These are phyloP conservation scores for Paramecium tetraurelia DNA, from an alignment of 73 alveolate species.

Conservation along the genomic window DNA sequence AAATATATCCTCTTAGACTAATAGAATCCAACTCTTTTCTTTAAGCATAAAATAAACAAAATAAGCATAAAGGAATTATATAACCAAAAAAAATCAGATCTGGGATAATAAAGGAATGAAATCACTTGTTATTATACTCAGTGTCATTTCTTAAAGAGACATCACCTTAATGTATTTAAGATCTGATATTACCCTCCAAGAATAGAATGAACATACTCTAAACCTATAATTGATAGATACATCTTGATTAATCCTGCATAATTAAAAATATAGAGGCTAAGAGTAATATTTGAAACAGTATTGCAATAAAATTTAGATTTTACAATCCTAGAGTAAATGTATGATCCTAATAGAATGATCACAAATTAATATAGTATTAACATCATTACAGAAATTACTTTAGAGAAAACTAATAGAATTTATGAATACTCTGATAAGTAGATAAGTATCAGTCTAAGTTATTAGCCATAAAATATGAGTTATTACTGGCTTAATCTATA, in stretches of 20 bases:
- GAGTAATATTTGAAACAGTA: not conserved
- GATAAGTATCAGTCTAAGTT: not conserved
- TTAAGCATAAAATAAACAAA: not conserved
- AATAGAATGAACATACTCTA: not conserved
- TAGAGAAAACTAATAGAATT: not conserved
- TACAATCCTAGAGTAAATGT: not conserved
- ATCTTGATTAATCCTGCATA: not conserved
- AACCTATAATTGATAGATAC: not conserved
- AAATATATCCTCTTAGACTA: not conserved
- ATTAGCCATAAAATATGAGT: not conserved
- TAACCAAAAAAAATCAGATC: not conserved
- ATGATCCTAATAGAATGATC: not conserved
- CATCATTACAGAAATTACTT: not conserved
- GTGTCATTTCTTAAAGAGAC: not conserved
- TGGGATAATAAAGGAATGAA: not conserved
- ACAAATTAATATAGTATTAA: not conserved
- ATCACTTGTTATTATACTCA: not conserved
- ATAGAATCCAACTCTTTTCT: not conserved
- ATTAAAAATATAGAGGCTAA: not conserved
- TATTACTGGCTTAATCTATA: not conserved
- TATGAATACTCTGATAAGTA: not conserved
- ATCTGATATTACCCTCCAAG: not conserved
- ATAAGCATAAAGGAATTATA: not conserved
- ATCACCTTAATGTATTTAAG: not conserved
- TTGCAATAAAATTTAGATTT: not conserved